Evolutionary conservation across 768 basidiomycete species (phyloP).

Genomic region (Dacryopinax primogenitus): DNA sequence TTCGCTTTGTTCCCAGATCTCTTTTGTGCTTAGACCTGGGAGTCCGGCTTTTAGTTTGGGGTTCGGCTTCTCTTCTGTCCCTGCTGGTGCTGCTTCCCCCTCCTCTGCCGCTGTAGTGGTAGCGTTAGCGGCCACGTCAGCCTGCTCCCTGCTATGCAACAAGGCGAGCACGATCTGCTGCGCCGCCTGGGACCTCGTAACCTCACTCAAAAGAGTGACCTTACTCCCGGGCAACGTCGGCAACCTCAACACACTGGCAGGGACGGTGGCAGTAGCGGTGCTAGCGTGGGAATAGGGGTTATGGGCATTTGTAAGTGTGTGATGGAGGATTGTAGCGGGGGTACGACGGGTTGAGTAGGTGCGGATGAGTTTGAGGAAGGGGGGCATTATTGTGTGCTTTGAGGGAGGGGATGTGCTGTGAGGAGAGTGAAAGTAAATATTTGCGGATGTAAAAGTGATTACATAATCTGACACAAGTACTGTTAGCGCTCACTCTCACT

Average conservation of each 20-base stretch:
- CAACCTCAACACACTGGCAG: background rate
- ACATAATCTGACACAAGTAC: no score
- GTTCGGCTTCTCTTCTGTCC: no score
- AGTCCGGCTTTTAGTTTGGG: no score
- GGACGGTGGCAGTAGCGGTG: background rate
- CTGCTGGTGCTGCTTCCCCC: background rate
- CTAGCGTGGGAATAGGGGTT: background rate
- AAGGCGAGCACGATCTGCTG: conserved; percentile 5
- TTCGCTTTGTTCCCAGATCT: background rate
- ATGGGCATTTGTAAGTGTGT: background rate
- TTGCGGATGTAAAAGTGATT: no score
- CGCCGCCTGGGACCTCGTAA: background rate
- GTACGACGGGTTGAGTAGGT: background rate
- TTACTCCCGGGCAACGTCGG: background rate
- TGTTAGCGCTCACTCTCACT: no score
- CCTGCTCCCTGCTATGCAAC: background rate
- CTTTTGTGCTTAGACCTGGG: background rate
- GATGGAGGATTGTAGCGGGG: background rate
- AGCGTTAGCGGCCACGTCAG: no score
- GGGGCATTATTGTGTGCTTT: background rate
- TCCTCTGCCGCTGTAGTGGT: no score
- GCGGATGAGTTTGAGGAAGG: background rate
- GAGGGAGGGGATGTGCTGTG: background rate
- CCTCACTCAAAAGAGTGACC: background rate
- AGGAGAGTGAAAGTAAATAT: background rate